Conservation (phyloP, 495 filamentous ascomycete species). For the Thozetella sp. region DNA sequence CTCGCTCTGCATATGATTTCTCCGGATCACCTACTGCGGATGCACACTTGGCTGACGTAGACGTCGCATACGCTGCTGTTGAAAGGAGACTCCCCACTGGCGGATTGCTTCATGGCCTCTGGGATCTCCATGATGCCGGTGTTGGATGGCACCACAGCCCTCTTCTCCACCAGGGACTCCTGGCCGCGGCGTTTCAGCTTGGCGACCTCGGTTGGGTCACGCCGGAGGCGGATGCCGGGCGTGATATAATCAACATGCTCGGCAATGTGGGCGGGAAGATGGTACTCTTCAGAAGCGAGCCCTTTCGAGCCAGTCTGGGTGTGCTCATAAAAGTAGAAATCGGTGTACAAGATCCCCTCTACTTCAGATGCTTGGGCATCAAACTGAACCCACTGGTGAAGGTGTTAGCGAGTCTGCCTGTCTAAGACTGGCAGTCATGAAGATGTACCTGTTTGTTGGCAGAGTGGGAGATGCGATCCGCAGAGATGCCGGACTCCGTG, state of each 20-base stretch:
- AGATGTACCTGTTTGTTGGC: conserved; percentile 16
- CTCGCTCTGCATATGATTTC: background rate
- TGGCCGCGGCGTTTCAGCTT: background rate
- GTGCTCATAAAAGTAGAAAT: conserved; percentile 59
- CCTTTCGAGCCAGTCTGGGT: conserved; percentile 18
- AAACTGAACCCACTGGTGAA: conserved; percentile 48
- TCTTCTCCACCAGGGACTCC: background rate
- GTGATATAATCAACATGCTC: conserved; percentile 58
- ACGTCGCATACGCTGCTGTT: conserved; percentile 20
- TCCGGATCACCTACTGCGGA: conserved; percentile 21
- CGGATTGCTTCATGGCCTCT: background rate
- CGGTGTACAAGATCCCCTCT: conserved; percentile 53
- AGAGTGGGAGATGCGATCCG: conserved; percentile 16
- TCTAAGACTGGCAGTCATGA: background rate
- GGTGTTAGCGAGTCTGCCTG: background rate
- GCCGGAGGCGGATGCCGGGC: conserved; percentile 50
- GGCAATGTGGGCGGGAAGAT: conserved; percentile 52
- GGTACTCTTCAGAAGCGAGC: conserved; percentile 42
- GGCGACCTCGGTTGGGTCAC: background rate
- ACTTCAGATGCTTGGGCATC: conserved; percentile 53
- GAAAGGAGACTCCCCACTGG: conserved; percentile 8
- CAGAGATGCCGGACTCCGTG: conserved; percentile 46
- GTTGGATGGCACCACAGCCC: background rate
- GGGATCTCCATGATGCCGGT: background rate
- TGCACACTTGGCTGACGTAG: conserved; percentile 30